These are phyloP conservation scores for Penicillium longicatenatum DNA, from an alignment of 495 filamentous ascomycete species.

Conservation along the genomic window DNA sequence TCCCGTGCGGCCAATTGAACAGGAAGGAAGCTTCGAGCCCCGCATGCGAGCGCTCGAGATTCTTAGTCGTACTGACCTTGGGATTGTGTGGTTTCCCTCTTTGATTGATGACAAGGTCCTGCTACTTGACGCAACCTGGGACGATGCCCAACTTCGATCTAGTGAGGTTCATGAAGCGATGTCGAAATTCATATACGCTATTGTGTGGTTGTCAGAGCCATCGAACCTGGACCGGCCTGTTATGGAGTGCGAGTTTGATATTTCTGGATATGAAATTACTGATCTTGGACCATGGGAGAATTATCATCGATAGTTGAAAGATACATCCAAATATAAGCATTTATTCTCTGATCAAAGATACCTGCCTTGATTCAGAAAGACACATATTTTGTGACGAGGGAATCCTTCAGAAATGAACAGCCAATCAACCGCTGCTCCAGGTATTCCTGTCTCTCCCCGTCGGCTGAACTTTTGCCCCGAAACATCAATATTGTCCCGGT, in stretches of 20 bases:
- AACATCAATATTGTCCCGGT: too few species aligned
- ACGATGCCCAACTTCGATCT: constrained; percentile 5
- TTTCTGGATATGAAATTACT: constrained; percentile 1
- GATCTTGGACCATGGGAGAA: neutral
- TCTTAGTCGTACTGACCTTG: constrained; percentile 6
- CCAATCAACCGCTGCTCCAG: too few species aligned
- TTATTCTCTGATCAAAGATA: too few species aligned
- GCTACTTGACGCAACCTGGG: constrained; percentile 5
- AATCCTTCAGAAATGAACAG: too few species aligned
- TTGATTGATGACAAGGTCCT: constrained; percentile 2
- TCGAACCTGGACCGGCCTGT: constrained; percentile 4
- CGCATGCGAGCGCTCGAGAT: constrained; percentile 1
- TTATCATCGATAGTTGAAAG: neutral
- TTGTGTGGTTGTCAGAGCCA: constrained; percentile 10
- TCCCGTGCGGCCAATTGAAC: neutral
- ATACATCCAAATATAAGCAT: too few species aligned
- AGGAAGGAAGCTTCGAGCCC: neutral
- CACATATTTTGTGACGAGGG: too few species aligned
- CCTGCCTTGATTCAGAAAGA: too few species aligned
- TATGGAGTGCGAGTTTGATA: constrained; percentile 9
- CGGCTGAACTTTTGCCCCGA: too few species aligned
- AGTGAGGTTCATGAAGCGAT: constrained; percentile 2
- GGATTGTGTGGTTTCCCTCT: constrained; percentile 13
- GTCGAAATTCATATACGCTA: constrained; percentile 10
- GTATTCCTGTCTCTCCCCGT: too few species aligned